phyloP scores from a whole-genome alignment of 805 yeast species.

The Schwanniomyces polymorphus region DNA sequence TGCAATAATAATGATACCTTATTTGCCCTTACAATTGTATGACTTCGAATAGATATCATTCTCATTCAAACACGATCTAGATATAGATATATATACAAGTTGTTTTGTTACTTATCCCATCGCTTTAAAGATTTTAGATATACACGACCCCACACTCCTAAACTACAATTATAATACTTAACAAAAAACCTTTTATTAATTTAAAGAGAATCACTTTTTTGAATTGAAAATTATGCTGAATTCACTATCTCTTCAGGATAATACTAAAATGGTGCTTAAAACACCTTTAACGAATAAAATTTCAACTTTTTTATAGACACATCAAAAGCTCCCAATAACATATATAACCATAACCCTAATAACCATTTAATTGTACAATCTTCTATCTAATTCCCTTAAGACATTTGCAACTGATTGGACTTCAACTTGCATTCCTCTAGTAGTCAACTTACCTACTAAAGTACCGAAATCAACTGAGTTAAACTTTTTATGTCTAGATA shows the following conservation, averaged over 20 bases:
- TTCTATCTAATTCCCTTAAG: slow-evolving; percentile 74
- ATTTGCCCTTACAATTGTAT: not conserved
- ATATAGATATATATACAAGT: not conserved
- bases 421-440: slow-evolving; percentile 87
- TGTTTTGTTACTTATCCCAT: not conserved
- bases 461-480: slow-evolving; percentile 70
- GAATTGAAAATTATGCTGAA: not conserved
- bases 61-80: not conserved
- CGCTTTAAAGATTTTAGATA: not conserved
- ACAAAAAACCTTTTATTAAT: not conserved
- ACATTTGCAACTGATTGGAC: slow-evolving; percentile 89
- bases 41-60: not conserved
- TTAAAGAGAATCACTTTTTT: not conserved
- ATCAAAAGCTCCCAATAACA: not conserved
- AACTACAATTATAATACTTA: not conserved
- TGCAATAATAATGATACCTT: not conserved
- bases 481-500: slow-evolving; percentile 79
- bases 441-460: slow-evolving; percentile 71
- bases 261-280: not conserved
- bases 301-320: not conserved
- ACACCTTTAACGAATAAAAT: not conserved
- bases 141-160: not conserved
- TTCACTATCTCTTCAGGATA: not conserved
- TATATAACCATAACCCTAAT: not conserved
- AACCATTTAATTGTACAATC: slow-evolving; percentile 45